Evolutionary conservation across 495 filamentous ascomycete genomes (phyloP).

Genomic region (Penicillium soppii): DNA sequence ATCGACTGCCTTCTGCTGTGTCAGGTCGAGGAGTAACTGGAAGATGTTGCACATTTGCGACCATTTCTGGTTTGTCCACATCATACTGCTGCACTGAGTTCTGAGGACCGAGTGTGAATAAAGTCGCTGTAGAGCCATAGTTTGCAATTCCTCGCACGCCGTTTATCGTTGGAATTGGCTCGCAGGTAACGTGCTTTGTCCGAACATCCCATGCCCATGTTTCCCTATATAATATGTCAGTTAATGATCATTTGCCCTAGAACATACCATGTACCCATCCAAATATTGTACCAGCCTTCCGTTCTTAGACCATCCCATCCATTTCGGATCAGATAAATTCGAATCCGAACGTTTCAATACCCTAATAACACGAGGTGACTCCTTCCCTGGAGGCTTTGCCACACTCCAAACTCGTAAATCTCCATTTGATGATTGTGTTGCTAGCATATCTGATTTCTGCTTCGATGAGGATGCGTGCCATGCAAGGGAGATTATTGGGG

Average conservation of each 20-base stretch:
- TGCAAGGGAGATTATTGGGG: slow-evolving; percentile 82
- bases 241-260: too few relatives aligned
- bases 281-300: slow-evolving; percentile 91
- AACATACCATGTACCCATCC: slow-evolving; percentile 62
- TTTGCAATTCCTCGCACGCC: slow-evolving; percentile 78
- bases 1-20: slow-evolving; percentile 65
- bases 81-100: slow-evolving; percentile 94
- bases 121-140: slow-evolving; percentile 83
- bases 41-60: slow-evolving; percentile 79
- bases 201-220: slow-evolving; percentile 95
- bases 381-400: slow-evolving; percentile 74
- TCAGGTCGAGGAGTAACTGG: slow-evolving; percentile 73
- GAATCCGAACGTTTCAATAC: slow-evolving; percentile 79
- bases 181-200: slow-evolving; percentile 90
- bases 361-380: slow-evolving; percentile 80
- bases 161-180: slow-evolving; percentile 80
- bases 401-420: slow-evolving; percentile 97
- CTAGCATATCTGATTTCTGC: slow-evolving; percentile 98
- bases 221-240: slow-evolving; percentile 55
- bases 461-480: slow-evolving; percentile 98
- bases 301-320: slow-evolving; percentile 98
- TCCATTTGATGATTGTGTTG: slow-evolving; percentile 86
- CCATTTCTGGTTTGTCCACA: slow-evolving; percentile 76
- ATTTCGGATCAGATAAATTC: slow-evolving; percentile 73
- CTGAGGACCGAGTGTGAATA: slow-evolving; percentile 89